phyloP scores from a whole-genome alignment of 768 basidiomycete species.

The Naganishia friedmannii region DNA sequence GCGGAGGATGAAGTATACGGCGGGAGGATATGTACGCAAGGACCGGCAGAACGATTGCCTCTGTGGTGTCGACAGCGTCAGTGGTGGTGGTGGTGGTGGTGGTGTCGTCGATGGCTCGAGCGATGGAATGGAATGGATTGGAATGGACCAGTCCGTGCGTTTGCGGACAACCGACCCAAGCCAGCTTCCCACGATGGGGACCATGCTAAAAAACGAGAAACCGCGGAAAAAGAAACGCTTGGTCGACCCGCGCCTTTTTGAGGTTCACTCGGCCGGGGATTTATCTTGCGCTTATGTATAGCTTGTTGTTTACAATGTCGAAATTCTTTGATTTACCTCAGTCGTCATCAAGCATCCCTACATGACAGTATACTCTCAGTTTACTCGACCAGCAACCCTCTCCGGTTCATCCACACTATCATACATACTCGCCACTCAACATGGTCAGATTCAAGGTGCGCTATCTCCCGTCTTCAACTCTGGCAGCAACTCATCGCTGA shows the following conservation, averaged over 20 bases:
- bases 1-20: background rate
- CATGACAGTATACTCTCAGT: background rate
- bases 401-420: background rate
- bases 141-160: no score
- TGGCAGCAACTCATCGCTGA: background rate
- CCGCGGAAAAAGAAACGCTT: no score
- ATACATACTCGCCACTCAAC: background rate
- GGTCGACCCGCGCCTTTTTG: background rate
- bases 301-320: conserved; percentile 22
- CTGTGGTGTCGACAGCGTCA: background rate
- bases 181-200: conserved; percentile 12
- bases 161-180: background rate
- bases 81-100: conserved; percentile 8
- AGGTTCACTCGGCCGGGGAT: background rate
- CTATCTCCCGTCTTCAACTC: background rate
- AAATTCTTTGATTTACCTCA: conserved; percentile 8
- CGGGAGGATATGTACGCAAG: background rate
- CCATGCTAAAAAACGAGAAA: background rate
- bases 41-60: background rate
- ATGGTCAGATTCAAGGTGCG: conserved; percentile 32
- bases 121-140: conserved; percentile 7
- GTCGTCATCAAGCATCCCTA: background rate
- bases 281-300: background rate
- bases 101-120: background rate
- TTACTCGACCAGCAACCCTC: background rate